Conservation (phyloP, 768 basidiomycete genomes). For the Termitomyces sp. region DNA sequence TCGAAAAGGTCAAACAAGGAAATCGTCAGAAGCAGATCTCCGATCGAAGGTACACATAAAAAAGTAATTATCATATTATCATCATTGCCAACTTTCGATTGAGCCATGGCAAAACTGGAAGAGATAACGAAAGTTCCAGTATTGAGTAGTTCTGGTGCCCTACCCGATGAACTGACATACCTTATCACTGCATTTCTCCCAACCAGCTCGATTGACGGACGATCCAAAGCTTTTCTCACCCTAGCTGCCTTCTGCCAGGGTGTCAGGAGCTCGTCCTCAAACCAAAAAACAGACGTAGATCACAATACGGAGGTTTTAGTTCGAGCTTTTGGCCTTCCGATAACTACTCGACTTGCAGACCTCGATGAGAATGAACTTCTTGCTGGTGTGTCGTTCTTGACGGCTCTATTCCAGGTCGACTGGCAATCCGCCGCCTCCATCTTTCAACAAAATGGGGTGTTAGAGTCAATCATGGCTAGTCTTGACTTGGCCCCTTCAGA, state of each 20-base stretch:
- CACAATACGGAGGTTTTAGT: constrained; percentile 45
- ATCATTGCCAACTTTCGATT: not conserved
- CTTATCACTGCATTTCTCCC: constrained; percentile 51
- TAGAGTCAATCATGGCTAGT: constrained; percentile 63
- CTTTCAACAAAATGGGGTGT: constrained; percentile 55
- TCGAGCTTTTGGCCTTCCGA: constrained; percentile 43
- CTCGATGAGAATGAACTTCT: constrained; percentile 49
- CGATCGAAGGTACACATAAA: constrained; percentile 3
- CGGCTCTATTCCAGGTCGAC: constrained; percentile 85
- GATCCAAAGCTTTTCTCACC: constrained; percentile 67
- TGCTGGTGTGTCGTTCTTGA: constrained; percentile 58
- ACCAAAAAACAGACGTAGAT: constrained; percentile 34
- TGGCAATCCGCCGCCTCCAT: constrained; percentile 60
- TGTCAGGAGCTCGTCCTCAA: constrained; percentile 33
- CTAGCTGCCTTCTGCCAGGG: constrained; percentile 68
- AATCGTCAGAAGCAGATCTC: constrained; percentile 3
- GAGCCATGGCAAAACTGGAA: constrained; percentile 3
- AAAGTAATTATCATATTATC: not conserved
- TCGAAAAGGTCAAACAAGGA: not conserved
- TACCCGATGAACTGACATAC: constrained; percentile 52
- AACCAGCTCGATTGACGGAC: constrained; percentile 34
- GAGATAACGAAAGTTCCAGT: not conserved
- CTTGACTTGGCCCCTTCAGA: constrained; percentile 57
- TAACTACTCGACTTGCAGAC: constrained; percentile 49
- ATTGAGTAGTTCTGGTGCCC: constrained; percentile 25